Conservation (phyloP, 2,329 filamentous ascomycete genomes). For the Colletotrichum cuscutae region DNA sequence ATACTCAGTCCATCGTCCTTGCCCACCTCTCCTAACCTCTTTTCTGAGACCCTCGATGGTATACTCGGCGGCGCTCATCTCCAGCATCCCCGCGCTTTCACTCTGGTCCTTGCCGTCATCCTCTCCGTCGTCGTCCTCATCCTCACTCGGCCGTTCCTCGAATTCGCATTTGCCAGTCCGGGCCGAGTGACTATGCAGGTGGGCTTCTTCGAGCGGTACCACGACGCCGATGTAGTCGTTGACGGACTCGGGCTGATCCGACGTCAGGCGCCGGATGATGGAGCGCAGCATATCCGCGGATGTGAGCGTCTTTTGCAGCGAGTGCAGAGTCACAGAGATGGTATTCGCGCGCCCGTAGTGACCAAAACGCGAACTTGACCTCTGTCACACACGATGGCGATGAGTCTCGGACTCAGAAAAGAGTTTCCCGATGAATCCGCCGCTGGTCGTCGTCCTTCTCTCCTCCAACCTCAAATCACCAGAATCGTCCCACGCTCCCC, state of each 20-base stretch:
- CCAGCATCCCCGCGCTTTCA: constrained; percentile 61
- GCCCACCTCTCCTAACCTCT: constrained; percentile 71
- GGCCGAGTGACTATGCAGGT: constrained; percentile 65
- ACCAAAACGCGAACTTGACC: not conserved
- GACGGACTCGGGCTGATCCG: constrained; percentile 51
- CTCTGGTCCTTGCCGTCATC: constrained; percentile 49
- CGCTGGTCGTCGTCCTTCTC: not conserved
- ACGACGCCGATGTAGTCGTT: constrained; percentile 63
- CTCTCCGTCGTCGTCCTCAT: constrained; percentile 52
- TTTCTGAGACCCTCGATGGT: constrained; percentile 76
- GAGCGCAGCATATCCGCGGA: constrained; percentile 21
- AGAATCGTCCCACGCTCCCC: not conserved
- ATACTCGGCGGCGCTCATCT: constrained; percentile 65
- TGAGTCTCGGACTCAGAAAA: not conserved
- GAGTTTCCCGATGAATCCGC: not conserved
- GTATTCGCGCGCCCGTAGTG: not conserved
- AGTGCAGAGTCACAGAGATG: not conserved
- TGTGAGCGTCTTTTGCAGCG: not conserved
- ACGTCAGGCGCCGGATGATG: constrained; percentile 24
- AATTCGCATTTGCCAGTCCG: constrained; percentile 57
- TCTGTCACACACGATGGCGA: not conserved
- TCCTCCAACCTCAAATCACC: not conserved
- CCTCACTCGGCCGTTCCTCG: constrained; percentile 48
- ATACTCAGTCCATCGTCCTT: constrained; percentile 75
- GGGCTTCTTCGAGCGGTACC: constrained; percentile 64